phyloP scores from a whole-genome alignment of 352 stramenopile genomes.

The Phytophthora quininea region DNA sequence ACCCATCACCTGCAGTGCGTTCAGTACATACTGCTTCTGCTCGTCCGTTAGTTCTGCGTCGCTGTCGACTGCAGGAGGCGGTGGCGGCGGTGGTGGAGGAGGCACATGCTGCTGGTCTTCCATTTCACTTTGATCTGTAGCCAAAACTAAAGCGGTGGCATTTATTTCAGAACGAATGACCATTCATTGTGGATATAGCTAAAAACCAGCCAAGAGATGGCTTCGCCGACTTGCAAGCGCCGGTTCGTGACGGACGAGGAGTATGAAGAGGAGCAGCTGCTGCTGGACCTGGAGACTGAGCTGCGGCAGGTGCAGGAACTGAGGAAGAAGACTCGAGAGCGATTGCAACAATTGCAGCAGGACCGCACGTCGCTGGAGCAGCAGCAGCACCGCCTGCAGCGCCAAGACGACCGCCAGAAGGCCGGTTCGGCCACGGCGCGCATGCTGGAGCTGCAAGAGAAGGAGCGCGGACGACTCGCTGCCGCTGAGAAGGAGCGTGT shows the following conservation, averaged over 20 bases:
- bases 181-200: background rate
- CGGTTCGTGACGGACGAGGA: slow-evolving; percentile 40
- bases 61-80: slow-evolving; percentile 3
- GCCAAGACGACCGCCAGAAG: slow-evolving; percentile 36
- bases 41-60: slow-evolving; percentile 30
- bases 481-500: slow-evolving; percentile 24
- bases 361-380: slow-evolving; percentile 55
- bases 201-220: slow-evolving; percentile 2
- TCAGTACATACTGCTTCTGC: slow-evolving; percentile 47
- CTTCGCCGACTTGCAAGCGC: slow-evolving; percentile 1
- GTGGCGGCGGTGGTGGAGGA: background rate
- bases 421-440: slow-evolving; percentile 47
- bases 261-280: slow-evolving; percentile 42
- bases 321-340: slow-evolving; percentile 42
- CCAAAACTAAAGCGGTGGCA: background rate
- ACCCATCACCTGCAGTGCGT: slow-evolving; percentile 64
- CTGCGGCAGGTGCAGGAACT: slow-evolving; percentile 56
- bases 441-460: slow-evolving; percentile 68
- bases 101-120: slow-evolving; percentile 1
- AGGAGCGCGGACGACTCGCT: slow-evolving; percentile 46
- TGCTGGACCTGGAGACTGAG: slow-evolving; percentile 51
- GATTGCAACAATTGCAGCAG: slow-evolving; percentile 42
- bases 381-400: slow-evolving; percentile 39
- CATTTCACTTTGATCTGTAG: slow-evolving; percentile 10
- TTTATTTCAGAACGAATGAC: background rate